Conservation (phyloP, 1,139 yeast species). For the Protomyces arabidopsidicola region DNA sequence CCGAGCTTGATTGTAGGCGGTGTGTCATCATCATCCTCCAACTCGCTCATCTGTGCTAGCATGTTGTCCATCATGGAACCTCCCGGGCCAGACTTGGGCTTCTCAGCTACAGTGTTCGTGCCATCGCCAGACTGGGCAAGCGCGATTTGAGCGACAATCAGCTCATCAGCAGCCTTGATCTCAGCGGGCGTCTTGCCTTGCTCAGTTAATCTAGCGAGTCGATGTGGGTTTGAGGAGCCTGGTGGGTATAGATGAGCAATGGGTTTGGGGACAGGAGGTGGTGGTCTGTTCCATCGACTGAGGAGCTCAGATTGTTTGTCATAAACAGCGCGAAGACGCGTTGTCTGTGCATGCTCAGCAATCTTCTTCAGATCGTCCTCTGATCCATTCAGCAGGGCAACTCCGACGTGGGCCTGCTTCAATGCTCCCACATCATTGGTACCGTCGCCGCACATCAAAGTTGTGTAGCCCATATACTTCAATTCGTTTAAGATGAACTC, state of each 20-base stretch:
- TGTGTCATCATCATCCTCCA: conserved; percentile 70
- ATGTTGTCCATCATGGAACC: conserved; percentile 66
- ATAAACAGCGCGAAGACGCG: conserved; percentile 62
- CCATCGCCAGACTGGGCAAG: conserved; percentile 10
- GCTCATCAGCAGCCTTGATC: conserved; percentile 46
- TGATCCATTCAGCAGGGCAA: conserved; percentile 93
- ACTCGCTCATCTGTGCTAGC: conserved; percentile 49
- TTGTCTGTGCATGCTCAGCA: conserved; percentile 71
- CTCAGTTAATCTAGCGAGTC: conserved; percentile 75
- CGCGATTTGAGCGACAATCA: conserved; percentile 2
- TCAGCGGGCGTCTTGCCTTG: conserved; percentile 64
- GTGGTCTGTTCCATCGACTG: conserved; percentile 73
- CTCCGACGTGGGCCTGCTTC: conserved; percentile 97
- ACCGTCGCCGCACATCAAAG: conserved; percentile 99
- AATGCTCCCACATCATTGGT: conserved; percentile 99
- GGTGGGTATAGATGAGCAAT: conserved; percentile 97
- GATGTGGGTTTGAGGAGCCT: conserved; percentile 85
- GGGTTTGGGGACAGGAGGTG: conserved; percentile 77
- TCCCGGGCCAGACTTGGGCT: conserved; percentile 40
- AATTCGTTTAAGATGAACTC: conserved; percentile 80
- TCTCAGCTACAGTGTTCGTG: conserved; percentile 36
- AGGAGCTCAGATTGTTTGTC: conserved; percentile 78
- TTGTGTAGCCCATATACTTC: conserved; percentile 84
- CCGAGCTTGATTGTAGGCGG: conserved; percentile 93
- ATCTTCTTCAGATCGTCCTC: conserved; percentile 89